These are phyloP conservation scores for Pharnaceum exiguum DNA, from an alignment of 148 eudicot genomes.

Conservation along the genomic window DNA sequence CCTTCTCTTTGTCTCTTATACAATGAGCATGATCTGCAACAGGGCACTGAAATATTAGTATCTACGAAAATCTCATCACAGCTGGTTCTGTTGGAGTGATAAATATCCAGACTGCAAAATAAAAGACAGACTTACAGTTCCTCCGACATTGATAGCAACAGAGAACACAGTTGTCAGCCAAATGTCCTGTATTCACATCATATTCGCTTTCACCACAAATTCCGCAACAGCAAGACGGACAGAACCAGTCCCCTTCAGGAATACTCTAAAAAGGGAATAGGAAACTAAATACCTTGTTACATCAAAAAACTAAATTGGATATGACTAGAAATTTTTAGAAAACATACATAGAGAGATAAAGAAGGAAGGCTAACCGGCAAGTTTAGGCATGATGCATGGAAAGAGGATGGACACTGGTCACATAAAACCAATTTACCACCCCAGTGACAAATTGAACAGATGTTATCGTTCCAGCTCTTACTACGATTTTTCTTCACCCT, in stretches of 20 bases:
- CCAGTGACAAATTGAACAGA: conserved; percentile 77
- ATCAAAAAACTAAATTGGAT: conserved; percentile 3
- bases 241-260: conserved; percentile 96
- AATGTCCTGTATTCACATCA: conserved; percentile 23
- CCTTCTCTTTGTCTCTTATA: conserved; percentile 35
- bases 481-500: conserved; percentile 19
- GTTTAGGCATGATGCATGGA: conserved; percentile 68
- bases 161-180: conserved; percentile 29
- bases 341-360: not conserved
- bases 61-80: not conserved
- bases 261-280: conserved; percentile 39
- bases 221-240: conserved; percentile 87
- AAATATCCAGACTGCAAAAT: not conserved
- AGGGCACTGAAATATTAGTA: not conserved
- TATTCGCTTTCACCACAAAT: conserved; percentile 47
- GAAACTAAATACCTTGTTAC: too few species aligned
- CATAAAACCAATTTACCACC: conserved; percentile 82
- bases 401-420: conserved; percentile 88
- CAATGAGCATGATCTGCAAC: conserved; percentile 73
- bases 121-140: conserved; percentile 48
- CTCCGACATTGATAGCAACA: conserved; percentile 78
- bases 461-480: conserved; percentile 46
- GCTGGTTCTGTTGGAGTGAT: too few species aligned
- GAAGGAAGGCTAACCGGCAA: conserved; percentile 44
- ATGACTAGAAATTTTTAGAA: not conserved